phyloP scores from a whole-genome alignment of 2,329 filamentous ascomycete species.

The Paracamarosporium sp. region DNA sequence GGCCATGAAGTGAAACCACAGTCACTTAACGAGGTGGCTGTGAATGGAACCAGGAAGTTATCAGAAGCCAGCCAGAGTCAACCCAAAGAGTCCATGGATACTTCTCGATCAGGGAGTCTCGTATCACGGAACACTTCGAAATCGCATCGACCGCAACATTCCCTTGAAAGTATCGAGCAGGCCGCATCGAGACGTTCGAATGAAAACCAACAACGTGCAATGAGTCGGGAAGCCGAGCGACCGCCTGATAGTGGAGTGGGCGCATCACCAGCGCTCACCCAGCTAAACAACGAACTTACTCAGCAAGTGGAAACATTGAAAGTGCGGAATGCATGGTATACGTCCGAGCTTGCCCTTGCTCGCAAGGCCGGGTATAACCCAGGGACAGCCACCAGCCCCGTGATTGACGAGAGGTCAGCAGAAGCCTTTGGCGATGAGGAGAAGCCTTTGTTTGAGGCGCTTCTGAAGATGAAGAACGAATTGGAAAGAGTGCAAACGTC shows the following conservation, averaged over 20 bases:
- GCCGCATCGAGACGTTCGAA: slow-evolving; percentile 38
- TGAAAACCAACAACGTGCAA: slow-evolving; percentile 37
- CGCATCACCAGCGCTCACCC: slow-evolving; percentile 66
- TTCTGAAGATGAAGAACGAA: slow-evolving; percentile 89
- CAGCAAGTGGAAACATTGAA: slow-evolving; percentile 87
- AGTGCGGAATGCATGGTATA: slow-evolving; percentile 94
- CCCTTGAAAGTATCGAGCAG: slow-evolving; percentile 68
- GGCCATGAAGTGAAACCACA: slow-evolving; percentile 24
- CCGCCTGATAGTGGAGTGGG: slow-evolving; percentile 66
- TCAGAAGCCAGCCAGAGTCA: slow-evolving; percentile 40
- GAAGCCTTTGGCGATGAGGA: slow-evolving; percentile 92
- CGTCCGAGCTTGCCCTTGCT: slow-evolving; percentile 90
- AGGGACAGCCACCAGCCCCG: slow-evolving; percentile 71
- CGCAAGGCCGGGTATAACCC: slow-evolving; percentile 87
- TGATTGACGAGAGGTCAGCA: slow-evolving; percentile 75
- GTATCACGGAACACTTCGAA: slow-evolving; percentile 44
- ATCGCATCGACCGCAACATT: slow-evolving; percentile 64
- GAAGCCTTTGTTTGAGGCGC: slow-evolving; percentile 86
- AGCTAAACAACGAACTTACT: slow-evolving; percentile 74
- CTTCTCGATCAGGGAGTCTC: slow-evolving; percentile 38
- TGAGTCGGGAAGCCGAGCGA: slow-evolving; percentile 44
- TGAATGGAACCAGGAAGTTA: slow-evolving; percentile 29
- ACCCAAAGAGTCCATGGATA: slow-evolving; percentile 46
- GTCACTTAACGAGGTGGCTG: slow-evolving; percentile 13
- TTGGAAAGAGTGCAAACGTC: slow-evolving; percentile 87